Conservation (phyloP, 2,329 filamentous ascomycete genomes). For the Hysterium pulicare region DNA sequence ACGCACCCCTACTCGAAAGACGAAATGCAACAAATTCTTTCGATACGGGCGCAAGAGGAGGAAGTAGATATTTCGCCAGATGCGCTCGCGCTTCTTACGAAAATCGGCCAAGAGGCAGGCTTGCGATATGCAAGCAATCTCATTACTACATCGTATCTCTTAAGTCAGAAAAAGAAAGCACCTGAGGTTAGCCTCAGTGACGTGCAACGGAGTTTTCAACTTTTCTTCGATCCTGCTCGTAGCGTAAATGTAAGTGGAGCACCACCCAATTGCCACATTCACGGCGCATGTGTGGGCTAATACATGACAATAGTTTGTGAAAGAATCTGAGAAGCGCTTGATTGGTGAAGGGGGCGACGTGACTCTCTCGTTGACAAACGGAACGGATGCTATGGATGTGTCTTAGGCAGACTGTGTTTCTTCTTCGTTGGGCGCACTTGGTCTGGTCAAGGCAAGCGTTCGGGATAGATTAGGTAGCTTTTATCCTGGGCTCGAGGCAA, state of each 20-base stretch:
- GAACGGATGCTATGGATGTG: slow-evolving; percentile 65
- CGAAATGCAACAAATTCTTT: slow-evolving; percentile 88
- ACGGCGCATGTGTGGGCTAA: slow-evolving; percentile 15
- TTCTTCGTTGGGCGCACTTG: slow-evolving; percentile 6
- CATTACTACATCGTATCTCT: slow-evolving; percentile 87
- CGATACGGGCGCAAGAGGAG: slow-evolving; percentile 91
- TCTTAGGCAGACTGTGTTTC: slow-evolving; percentile 51
- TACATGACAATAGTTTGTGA: slow-evolving; percentile 60
- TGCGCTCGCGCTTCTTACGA: slow-evolving; percentile 86
- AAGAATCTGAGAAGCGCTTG: slow-evolving; percentile 85
- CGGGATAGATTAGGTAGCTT: slow-evolving; percentile 13
- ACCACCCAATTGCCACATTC: not conserved
- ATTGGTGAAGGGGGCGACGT: slow-evolving; percentile 85
- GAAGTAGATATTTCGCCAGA: slow-evolving; percentile 90
- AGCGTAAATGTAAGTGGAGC: slow-evolving; percentile 63
- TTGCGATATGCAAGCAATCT: slow-evolving; percentile 96
- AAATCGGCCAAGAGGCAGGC: slow-evolving; percentile 90
- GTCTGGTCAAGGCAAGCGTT: slow-evolving; percentile 20
- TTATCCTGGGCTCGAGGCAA: slow-evolving; percentile 11
- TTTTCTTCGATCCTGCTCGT: slow-evolving; percentile 87
- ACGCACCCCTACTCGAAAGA: slow-evolving; percentile 79
- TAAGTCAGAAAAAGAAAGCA: slow-evolving; percentile 79
- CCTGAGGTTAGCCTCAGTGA: slow-evolving; percentile 83
- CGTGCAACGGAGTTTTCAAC: slow-evolving; percentile 86
- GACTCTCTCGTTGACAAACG: slow-evolving; percentile 59